A percentile compares a stretch with the other conserved stretches of the same genome.
Conservation (phyloP, 129 eudicot species). For the Chrysanthemum lavandulifolium region DNA sequence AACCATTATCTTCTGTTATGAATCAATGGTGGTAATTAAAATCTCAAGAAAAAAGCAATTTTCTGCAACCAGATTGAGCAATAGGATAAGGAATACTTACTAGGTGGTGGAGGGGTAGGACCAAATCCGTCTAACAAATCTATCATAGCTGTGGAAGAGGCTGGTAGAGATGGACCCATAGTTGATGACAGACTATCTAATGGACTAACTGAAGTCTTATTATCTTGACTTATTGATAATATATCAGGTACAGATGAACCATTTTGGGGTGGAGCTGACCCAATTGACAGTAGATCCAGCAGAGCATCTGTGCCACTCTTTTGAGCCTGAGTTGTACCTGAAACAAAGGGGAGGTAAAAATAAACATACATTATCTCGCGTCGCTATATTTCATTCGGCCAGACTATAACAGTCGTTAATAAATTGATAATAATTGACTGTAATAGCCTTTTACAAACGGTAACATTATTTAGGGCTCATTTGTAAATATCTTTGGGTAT, state of each 20-base stretch:
- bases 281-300: constrained; percentile 85
- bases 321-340: constrained; percentile 63
- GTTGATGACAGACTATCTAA: constrained; percentile 46
- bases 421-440: no score
- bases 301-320: constrained; percentile 78
- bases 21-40: constrained; percentile 15
- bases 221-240: constrained; percentile 55
- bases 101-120: constrained; percentile 41
- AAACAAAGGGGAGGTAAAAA: constrained; percentile 10
- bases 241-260: constrained; percentile 49
- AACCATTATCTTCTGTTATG: constrained; percentile 53
- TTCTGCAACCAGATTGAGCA: background rate
- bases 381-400: no score
- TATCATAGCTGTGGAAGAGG: constrained; percentile 49
- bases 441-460: no score
- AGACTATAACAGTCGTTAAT: no score
- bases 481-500: no score
- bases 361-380: background rate
- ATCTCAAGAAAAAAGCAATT: background rate
- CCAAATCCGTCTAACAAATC: constrained; percentile 81
- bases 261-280: constrained; percentile 59
- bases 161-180: constrained; percentile 46
- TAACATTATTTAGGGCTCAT: no score
- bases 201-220: constrained; percentile 36
- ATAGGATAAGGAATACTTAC: constrained; percentile 32